Evolutionary conservation across 768 basidiomycete genomes (phyloP).

Genomic region (Amanita thiersii): DNA sequence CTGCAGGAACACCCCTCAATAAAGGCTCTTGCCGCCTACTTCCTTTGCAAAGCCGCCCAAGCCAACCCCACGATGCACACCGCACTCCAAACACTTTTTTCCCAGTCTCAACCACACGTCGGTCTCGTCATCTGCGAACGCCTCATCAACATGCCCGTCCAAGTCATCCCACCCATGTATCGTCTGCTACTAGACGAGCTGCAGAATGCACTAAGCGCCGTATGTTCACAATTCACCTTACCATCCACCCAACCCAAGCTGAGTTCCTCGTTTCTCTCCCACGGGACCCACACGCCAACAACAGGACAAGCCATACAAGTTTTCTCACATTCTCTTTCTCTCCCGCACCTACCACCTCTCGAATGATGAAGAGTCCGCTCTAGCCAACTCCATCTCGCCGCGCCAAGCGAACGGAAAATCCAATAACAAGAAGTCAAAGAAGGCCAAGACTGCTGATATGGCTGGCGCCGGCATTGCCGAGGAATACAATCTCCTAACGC

Average conservation of each 20-base stretch:
- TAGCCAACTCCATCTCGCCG: conserved; percentile 32
- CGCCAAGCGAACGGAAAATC: conserved; percentile 13
- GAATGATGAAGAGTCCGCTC: conserved; percentile 53
- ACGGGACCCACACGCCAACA: background rate
- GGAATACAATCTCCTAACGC: conserved; percentile 11
- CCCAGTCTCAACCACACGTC: conserved; percentile 45
- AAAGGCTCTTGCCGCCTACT: conserved; percentile 61
- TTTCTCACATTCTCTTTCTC: conserved; percentile 69
- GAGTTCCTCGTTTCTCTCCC: background rate
- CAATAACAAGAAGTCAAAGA: conserved; percentile 31
- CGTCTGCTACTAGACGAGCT: conserved; percentile 81
- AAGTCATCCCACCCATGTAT: conserved; percentile 90
- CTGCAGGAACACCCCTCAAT: conserved; percentile 63
- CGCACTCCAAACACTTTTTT: conserved; percentile 47
- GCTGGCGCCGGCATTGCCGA: conserved; percentile 12
- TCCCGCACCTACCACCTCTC: conserved; percentile 75
- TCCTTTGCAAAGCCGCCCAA: conserved; percentile 49
- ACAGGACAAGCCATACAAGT: conserved; percentile 55
- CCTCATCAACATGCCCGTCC: conserved; percentile 92
- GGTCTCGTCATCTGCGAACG: conserved; percentile 85
- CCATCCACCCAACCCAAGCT: too few species aligned
- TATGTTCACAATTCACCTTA: conserved; percentile 21
- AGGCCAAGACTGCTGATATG: conserved; percentile 16
- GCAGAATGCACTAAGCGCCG: conserved; percentile 60
- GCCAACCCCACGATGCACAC: conserved; percentile 44